Evolutionary conservation across 2,329 filamentous ascomycete species (phyloP), one percentile per base, ranked within the genome.

Genomic region (Diplodia mutila): DNA sequence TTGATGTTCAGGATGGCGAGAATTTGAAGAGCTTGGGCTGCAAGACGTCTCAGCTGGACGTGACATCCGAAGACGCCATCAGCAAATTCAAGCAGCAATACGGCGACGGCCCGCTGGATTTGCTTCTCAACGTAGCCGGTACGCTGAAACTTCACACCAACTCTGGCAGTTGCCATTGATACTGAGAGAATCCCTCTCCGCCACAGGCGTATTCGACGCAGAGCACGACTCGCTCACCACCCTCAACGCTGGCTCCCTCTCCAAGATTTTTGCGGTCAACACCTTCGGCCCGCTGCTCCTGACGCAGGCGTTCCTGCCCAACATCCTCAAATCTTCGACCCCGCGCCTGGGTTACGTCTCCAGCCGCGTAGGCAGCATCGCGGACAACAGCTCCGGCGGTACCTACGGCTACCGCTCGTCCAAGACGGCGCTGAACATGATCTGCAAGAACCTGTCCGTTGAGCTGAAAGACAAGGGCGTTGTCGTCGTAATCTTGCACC

Each of bases 401-500:
- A 72, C 69, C 39, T 83, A 83, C 61, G 79, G 81, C 2, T 84
- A 83, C 64, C 79, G 82, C 2, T 75, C 77, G 2, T 79, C 74
- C 12, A 84, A 83, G 70, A 78, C 82, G 5, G 82, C 80, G 8
- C 77, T 83, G 32, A 82, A 84, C 69, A 77, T 74, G 46, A 72
- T 84, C 16, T 81, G 79, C 57, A 81, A 82, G 72, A 81, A 74
- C 67, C 68, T 84, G 71, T 76, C 80, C 2, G 71, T 82, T 61
- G 81, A 84, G 69, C 68, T 83, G 65, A 75, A 71, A 63, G 74
- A 74, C 3, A 77, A 79, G 66, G 77, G 78, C 9, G 75, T 83
- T 3, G 73, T 77, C 5, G 80, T 83, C 2, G 70, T 77, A 34
- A 64, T 83, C 32, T 68, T 84, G 70, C 82, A 84, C 71, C 82